Evolutionary conservation across 2,329 filamentous ascomycete species (phyloP), one percentile per base, ranked within the genome.

Genomic region (Neoascochyta sp.): DNA sequence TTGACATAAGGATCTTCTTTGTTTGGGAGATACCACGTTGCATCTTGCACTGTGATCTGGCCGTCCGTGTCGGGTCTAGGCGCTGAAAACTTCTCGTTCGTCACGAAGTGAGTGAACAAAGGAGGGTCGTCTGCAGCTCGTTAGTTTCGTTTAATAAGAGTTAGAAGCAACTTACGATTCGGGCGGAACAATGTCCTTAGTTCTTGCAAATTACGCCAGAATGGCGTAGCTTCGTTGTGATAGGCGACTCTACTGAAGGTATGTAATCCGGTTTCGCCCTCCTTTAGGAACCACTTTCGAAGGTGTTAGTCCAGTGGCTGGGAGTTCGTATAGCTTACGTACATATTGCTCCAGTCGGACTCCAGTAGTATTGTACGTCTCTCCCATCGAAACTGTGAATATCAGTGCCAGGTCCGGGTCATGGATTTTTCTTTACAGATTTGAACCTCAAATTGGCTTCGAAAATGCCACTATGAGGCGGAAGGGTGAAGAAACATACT

Each of bases 321-420:
- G n/a, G n/a, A n/a, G n/a, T n/a, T n/a, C n/a, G n/a, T n/a, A n/a
- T n/a, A n/a, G n/a, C n/a, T n/a, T n/a, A n/a, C n/a, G n/a, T n/a
- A n/a, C n/a, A n/a, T 79, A 80, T 47, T 80, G 76, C 44, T 80
- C 70, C 14, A 81, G 61, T 6, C 73, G 50, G 44, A 80, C 76
- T 3, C 75, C 74, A 0, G 75, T 78, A 1, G 68, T 61, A 0
- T 68, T 64, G 44, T 77, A 80, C 0, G 68, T 73, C 39, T 81
- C 76, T 25, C 69, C 73, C 66, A 81, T 71, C 27, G 72, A 66
- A 24, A 80, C n/a, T n/a, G n/a, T n/a, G n/a, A n/a, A n/a, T n/a
- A n/a, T n/a, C n/a, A n/a, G n/a, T n/a, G n/a, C n/a, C n/a, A n/a
- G n/a, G n/a, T n/a, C n/a, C n/a, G n/a, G n/a, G n/a, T n/a, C n/a